These are phyloP conservation scores for Phlyctochytrium arcticum DNA, from an alignment of 192 early-diverging fungal species.

Conservation along the genomic window DNA sequence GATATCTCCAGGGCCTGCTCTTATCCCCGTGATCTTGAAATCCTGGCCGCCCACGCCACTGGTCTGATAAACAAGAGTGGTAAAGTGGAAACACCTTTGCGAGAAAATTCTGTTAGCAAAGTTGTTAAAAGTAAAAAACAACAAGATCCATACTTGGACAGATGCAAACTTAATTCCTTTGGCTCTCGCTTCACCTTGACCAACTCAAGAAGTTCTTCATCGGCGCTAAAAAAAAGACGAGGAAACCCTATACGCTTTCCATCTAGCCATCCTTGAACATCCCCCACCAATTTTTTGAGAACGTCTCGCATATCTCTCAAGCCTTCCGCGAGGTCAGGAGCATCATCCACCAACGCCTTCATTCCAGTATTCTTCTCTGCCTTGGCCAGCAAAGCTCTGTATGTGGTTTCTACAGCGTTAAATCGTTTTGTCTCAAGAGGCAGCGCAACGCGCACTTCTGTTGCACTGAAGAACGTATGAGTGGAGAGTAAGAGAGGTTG, in stretches of 20 bases:
- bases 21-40: neutral
- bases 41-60: neutral
- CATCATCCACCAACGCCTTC: neutral
- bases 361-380: conserved; percentile 3
- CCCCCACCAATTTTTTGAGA: conserved; percentile 12
- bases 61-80: neutral
- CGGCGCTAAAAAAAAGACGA: conserved; percentile 18
- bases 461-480: conserved; percentile 11
- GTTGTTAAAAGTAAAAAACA: neutral
- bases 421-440: conserved; percentile 1
- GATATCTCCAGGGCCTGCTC: neutral
- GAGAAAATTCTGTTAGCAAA: neutral
- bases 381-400: conserved; percentile 3
- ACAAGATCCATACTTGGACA: conserved; percentile 13
- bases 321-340: neutral
- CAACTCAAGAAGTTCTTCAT: conserved; percentile 17
- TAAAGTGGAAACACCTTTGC: conserved; percentile 12
- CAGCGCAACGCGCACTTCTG: conserved; percentile 18
- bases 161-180: neutral
- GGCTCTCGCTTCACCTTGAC: conserved; percentile 6
- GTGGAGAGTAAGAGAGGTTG: conserved; percentile 22
- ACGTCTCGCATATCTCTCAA: conserved; percentile 8
- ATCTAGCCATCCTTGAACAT: conserved; percentile 27
- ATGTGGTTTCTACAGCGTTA: conserved; percentile 6
- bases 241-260: conserved; percentile 22